Conservation (phyloP, 1,284 basidiomycete genomes). For the Rhodotorula mucilaginosa region DNA sequence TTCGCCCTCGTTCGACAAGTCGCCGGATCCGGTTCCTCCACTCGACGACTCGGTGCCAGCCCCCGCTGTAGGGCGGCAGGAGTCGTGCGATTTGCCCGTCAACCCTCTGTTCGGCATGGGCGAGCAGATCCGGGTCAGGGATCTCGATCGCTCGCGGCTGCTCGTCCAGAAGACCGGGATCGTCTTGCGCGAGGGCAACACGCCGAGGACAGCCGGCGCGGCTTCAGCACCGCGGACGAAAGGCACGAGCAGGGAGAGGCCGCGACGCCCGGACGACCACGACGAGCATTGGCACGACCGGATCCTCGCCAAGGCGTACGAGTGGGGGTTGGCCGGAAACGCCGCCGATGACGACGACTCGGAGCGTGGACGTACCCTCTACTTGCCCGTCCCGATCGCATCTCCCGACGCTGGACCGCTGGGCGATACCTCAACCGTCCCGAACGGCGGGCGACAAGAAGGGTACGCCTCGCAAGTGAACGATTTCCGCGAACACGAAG, state of each 20-base stretch:
- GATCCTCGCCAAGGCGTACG: background rate
- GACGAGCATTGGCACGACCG: background rate
- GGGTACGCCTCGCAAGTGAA: slow-evolving; percentile 8
- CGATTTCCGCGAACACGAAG: slow-evolving; percentile 21
- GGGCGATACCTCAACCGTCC: background rate
- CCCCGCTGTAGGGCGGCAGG: background rate
- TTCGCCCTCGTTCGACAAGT: background rate
- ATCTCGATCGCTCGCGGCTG: slow-evolving; percentile 10
- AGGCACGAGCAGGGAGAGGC: background rate
- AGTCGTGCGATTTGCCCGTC: slow-evolving; percentile 3
- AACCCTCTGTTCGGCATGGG: slow-evolving; percentile 28
- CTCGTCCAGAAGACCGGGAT: slow-evolving; percentile 9
- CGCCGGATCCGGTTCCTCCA: background rate
- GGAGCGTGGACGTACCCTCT: background rate
- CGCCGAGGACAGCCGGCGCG: background rate
- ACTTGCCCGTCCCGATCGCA: background rate
- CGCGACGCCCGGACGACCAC: background rate
- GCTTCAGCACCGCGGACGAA: background rate
- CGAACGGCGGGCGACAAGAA: background rate
- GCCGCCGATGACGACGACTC: background rate
- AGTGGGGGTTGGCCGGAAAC: background rate
- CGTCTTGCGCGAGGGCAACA: slow-evolving; percentile 8
- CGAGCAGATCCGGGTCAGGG: slow-evolving; percentile 10
- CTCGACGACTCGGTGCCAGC: background rate
- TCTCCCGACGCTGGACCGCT: background rate